A percentile compares a stretch with the other conserved stretches of the same genome.
Conservation (phyloP, 2,329 filamentous ascomycete genomes). For the Triangularia verruculosa region DNA sequence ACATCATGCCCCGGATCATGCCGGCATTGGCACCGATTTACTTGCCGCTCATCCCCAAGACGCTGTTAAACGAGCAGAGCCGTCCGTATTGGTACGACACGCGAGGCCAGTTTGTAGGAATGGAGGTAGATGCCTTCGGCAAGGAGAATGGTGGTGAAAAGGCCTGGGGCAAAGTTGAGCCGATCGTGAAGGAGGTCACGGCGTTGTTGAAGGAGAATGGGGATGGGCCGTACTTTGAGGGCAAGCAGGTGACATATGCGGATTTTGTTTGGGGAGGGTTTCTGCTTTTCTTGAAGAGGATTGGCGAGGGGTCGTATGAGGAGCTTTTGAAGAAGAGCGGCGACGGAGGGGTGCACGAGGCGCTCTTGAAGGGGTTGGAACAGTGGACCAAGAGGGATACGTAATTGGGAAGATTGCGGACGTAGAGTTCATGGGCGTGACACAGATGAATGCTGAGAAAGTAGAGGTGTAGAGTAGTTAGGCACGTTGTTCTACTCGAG, state of each 20-base stretch:
- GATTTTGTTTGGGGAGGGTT: constrained; percentile 49
- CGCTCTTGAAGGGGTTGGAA: constrained; percentile 40
- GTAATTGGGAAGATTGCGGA: background rate
- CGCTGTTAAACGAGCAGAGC: constrained; percentile 50
- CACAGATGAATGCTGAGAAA: too few species aligned
- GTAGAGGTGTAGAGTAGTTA: too few species aligned
- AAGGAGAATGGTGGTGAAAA: constrained; percentile 47
- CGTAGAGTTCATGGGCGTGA: background rate
- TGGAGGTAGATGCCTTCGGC: constrained; percentile 47
- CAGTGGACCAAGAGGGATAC: constrained; percentile 43
- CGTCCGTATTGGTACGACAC: constrained; percentile 55
- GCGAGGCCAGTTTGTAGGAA: constrained; percentile 48
- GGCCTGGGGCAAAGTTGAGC: constrained; percentile 46
- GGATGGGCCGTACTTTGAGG: constrained; percentile 60
- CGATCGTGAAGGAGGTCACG: constrained; percentile 36
- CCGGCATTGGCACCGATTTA: constrained; percentile 39
- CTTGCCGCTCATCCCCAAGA: constrained; percentile 46
- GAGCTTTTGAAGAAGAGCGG: constrained; percentile 38
- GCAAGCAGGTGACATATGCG: constrained; percentile 52
- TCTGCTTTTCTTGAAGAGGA: constrained; percentile 36
- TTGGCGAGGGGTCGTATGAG: constrained; percentile 37
- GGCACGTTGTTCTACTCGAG: too few species aligned
- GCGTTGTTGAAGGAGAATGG: constrained; percentile 52
- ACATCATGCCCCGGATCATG: constrained; percentile 36
- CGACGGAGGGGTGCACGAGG: constrained; percentile 38